These are phyloP conservation scores for Aspergillaceae sp. DNA, from an alignment of 2,329 filamentous ascomycete genomes.

Conservation along the genomic window DNA sequence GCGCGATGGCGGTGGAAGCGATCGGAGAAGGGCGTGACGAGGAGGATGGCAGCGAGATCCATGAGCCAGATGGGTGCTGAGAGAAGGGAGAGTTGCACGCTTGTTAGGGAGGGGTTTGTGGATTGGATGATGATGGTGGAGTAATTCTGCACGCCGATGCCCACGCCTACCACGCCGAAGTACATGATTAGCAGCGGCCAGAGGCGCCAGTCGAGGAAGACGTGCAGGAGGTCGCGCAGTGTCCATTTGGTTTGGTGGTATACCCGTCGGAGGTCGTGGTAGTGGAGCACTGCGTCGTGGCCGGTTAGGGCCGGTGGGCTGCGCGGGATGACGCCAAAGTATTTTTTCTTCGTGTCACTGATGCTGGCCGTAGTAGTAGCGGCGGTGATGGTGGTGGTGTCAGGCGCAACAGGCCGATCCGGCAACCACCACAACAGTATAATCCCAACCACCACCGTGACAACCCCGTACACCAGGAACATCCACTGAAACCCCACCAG, in stretches of 20 bases:
- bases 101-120: slow-evolving; percentile 64
- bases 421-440: slow-evolving; percentile 82
- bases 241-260: slow-evolving; percentile 70
- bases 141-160: slow-evolving; percentile 82
- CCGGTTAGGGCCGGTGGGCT: slow-evolving; percentile 64
- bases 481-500: slow-evolving; percentile 62
- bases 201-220: slow-evolving; percentile 76
- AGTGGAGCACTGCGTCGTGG: slow-evolving; percentile 72
- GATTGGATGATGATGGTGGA: slow-evolving; percentile 76
- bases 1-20: slow-evolving; percentile 74
- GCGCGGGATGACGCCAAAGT: slow-evolving; percentile 57
- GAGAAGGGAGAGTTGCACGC: slow-evolving; percentile 68
- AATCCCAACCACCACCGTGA: slow-evolving; percentile 64
- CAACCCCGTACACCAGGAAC: slow-evolving; percentile 79
- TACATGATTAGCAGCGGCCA: slow-evolving; percentile 88
- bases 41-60: slow-evolving; percentile 78
- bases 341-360: slow-evolving; percentile 3
- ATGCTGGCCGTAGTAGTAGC: slow-evolving; percentile 1
- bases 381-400: slow-evolving; percentile 8
- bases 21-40: slow-evolving; percentile 78
- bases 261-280: slow-evolving; percentile 69
- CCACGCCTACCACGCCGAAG: slow-evolving; percentile 87
- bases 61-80: slow-evolving; percentile 92
- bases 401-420: slow-evolving; percentile 68
- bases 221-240: slow-evolving; percentile 57